Percentiles rank a stretch among this genome's conserved stretches.
Evolutionary conservation across 495 filamentous ascomycete species (phyloP).

Genomic region (Xylaria curta): DNA sequence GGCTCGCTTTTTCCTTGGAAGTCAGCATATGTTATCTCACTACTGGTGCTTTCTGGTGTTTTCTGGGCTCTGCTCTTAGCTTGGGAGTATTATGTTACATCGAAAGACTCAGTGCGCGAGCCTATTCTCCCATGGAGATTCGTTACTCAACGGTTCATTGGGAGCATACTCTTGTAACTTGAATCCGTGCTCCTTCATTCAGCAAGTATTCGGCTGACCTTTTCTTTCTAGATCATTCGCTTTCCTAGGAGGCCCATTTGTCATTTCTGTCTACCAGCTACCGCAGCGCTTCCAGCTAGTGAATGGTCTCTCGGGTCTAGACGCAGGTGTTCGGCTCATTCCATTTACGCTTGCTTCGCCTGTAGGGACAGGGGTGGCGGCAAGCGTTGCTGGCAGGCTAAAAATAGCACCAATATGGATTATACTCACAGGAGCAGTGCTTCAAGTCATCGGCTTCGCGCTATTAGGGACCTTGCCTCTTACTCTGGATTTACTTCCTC

Average conservation of each 20-base stretch:
- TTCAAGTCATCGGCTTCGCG: conserved; percentile 31
- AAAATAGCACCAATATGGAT: conserved; percentile 29
- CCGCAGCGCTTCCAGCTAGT: conserved; percentile 58
- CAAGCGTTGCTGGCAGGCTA: conserved; percentile 35
- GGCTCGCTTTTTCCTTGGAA: conserved; percentile 34
- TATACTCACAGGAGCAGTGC: conserved; percentile 14
- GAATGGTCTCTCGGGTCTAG: conserved; percentile 40
- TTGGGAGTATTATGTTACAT: conserved; percentile 29
- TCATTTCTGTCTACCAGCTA: conserved; percentile 51
- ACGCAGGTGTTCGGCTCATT: conserved; percentile 57
- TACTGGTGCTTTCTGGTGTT: conserved; percentile 3
- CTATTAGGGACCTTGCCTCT: conserved; percentile 22
- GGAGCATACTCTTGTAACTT: conserved; percentile 15
- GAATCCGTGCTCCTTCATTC: too few species aligned
- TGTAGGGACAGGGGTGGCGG: conserved; percentile 43
- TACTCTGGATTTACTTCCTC: conserved; percentile 26
- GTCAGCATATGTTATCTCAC: conserved; percentile 34
- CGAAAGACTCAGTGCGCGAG: background rate
- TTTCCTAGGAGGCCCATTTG: conserved; percentile 24
- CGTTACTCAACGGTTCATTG: conserved; percentile 26
- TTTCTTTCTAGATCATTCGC: background rate
- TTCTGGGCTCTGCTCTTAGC: background rate
- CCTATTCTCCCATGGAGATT: conserved; percentile 36
- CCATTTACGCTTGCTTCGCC: conserved; percentile 46
- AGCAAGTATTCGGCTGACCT: too few species aligned